Evolutionary conservation across 495 filamentous ascomycete genomes (phyloP).

Genomic region (Talaromyces proteolyticus): DNA sequence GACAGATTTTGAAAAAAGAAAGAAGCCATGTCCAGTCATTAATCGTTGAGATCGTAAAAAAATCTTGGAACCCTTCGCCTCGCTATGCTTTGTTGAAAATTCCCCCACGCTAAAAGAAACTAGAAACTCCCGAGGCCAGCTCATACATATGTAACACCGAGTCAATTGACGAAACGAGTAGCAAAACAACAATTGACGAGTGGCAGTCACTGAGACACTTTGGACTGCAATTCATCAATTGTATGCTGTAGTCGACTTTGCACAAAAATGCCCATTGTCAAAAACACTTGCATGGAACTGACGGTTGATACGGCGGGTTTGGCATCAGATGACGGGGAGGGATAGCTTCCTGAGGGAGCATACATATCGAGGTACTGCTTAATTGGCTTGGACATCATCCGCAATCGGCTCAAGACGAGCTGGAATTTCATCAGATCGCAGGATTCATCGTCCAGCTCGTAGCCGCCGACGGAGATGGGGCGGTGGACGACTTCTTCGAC

Average conservation of each 20-base stretch:
- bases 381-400: slow-evolving; percentile 16
- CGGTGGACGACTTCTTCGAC: slow-evolving; percentile 15
- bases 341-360: not conserved
- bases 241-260: slow-evolving; percentile 3
- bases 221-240: slow-evolving; percentile 7
- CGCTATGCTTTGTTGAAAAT: slow-evolving; percentile 5
- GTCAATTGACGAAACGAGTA: not conserved
- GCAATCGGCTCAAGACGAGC: slow-evolving; percentile 15
- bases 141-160: not conserved
- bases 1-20: not conserved
- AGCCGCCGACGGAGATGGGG: slow-evolving; percentile 17
- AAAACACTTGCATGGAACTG: slow-evolving; percentile 1
- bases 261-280: slow-evolving; percentile 6
- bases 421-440: slow-evolving; percentile 15
- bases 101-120: not conserved
- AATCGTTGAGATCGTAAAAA: slow-evolving; percentile 8
- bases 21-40: slow-evolving; percentile 1
- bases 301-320: not conserved
- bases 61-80: not conserved
- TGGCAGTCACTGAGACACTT: not conserved
- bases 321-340: not conserved
- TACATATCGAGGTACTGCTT: slow-evolving; percentile 7
- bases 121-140: not conserved
- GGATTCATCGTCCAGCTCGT: slow-evolving; percentile 17
- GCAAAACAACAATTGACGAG: not conserved